phyloP scores from a whole-genome alignment of 164 flowering plant genomes.

The Liriodendron chinense region DNA sequence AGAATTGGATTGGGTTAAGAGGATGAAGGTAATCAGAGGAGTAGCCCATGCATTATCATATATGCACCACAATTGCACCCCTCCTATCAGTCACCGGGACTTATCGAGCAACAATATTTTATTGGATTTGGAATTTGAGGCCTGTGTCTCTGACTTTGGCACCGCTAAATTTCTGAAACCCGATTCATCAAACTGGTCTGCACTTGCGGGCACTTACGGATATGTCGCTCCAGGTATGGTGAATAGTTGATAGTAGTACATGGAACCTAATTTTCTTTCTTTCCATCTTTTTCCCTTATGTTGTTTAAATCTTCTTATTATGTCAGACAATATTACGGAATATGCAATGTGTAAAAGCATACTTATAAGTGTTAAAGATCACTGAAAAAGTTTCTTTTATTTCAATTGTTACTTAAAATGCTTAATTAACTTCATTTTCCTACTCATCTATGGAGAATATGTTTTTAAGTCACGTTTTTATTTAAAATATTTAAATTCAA shows the following conservation, averaged over 20 bases:
- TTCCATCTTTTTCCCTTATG: too few relatives aligned
- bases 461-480: too few relatives aligned
- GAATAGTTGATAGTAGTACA: too few relatives aligned
- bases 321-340: too few relatives aligned
- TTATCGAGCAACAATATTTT: neutral
- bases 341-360: too few relatives aligned
- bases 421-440: too few relatives aligned
- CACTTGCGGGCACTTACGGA: neutral
- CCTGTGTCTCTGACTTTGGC: conserved; percentile 6
- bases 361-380: too few relatives aligned
- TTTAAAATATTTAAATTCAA: too few relatives aligned
- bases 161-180: neutral
- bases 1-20: neutral
- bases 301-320: neutral
- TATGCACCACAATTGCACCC: neutral
- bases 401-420: too few relatives aligned
- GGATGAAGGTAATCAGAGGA: neutral
- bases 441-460: too few relatives aligned
- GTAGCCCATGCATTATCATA: neutral
- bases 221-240: conserved; percentile 8
- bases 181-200: conserved; percentile 1
- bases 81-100: neutral
- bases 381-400: too few relatives aligned
- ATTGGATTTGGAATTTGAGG: neutral
- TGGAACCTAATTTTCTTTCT: too few relatives aligned